Evolutionary conservation across 2,329 filamentous ascomycete species (phyloP).

Genomic region (Fusarium dimerum): DNA sequence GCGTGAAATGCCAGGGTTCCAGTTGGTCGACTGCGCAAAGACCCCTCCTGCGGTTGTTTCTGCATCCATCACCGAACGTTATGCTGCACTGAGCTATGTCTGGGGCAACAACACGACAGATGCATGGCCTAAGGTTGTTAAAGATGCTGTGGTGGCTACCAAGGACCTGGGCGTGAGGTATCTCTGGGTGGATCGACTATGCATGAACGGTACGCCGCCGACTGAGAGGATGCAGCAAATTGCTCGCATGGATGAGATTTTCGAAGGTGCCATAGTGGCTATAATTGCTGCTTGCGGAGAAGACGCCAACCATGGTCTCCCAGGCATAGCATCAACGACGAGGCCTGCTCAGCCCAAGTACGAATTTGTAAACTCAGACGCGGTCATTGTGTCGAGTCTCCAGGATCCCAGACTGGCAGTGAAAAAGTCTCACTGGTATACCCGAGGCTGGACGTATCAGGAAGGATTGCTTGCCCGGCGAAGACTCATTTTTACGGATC

Average conservation of each 20-base stretch:
- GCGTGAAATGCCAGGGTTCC: slow-evolving; percentile 32
- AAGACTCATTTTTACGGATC: slow-evolving; percentile 40
- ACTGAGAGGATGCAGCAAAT: slow-evolving; percentile 34
- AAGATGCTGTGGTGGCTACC: slow-evolving; percentile 34
- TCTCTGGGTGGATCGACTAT: slow-evolving; percentile 42
- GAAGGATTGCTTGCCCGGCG: slow-evolving; percentile 39
- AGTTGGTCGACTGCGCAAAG: slow-evolving; percentile 35
- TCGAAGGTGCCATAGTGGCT: slow-evolving; percentile 35
- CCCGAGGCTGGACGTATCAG: slow-evolving; percentile 42
- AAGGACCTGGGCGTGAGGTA: slow-evolving; percentile 35
- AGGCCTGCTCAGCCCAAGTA: slow-evolving; percentile 33
- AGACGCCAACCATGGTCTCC: slow-evolving; percentile 36
- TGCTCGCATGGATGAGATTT: slow-evolving; percentile 40
- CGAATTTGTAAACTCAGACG: slow-evolving; percentile 33
- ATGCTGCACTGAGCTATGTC: slow-evolving; percentile 39
- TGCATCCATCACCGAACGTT: slow-evolving; percentile 31
- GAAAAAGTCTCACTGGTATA: slow-evolving; percentile 36
- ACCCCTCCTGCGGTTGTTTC: slow-evolving; percentile 33
- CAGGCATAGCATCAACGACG: slow-evolving; percentile 33
- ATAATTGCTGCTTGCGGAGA: slow-evolving; percentile 41
- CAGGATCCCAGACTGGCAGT: slow-evolving; percentile 32
- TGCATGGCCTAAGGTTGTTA: slow-evolving; percentile 34
- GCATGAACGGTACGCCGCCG: slow-evolving; percentile 30
- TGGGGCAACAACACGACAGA: slow-evolving; percentile 30
- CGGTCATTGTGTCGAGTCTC: slow-evolving; percentile 36